Evolutionary conservation across 805 yeast species (phyloP).

Genomic region (Candida tallmaniae): DNA sequence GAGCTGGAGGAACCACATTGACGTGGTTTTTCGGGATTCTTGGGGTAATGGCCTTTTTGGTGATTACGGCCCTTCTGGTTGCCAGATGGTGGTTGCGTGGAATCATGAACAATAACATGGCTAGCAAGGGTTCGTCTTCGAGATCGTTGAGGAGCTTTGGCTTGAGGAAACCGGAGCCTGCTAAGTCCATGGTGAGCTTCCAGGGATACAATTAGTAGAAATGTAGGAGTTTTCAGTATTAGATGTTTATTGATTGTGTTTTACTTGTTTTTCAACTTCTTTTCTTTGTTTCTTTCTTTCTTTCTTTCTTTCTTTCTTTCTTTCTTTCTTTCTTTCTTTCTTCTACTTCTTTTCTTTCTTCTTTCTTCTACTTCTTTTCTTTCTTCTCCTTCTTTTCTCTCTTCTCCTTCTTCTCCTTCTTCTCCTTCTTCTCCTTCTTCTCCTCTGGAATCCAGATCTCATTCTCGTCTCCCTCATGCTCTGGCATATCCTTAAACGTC

Average conservation of each 20-base stretch:
- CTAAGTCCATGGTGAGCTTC: constrained; percentile 34
- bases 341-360: too few species aligned
- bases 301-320: background rate
- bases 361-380: too few species aligned
- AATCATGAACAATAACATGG: constrained; percentile 9
- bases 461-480: constrained; percentile 36
- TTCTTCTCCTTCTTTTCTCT: too few species aligned
- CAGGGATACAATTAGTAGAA: constrained; percentile 8
- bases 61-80: constrained; percentile 12
- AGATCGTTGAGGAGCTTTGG: constrained; percentile 26
- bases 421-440: constrained; percentile 8
- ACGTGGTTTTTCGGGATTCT: constrained; percentile 28
- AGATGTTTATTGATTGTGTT: background rate
- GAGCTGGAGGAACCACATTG: constrained; percentile 38
- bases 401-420: background rate
- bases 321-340: too few species aligned
- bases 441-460: constrained; percentile 34
- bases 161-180: constrained; percentile 24
- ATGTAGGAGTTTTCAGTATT: too few species aligned
- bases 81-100: constrained; percentile 20
- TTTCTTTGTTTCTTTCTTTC: background rate
- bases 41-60: constrained; percentile 22
- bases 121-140: constrained; percentile 13
- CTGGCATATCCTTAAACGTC: constrained; percentile 58
- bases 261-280: background rate